Conservation (phyloP, 148 eudicot genomes). For the Arbutus unedo region DNA sequence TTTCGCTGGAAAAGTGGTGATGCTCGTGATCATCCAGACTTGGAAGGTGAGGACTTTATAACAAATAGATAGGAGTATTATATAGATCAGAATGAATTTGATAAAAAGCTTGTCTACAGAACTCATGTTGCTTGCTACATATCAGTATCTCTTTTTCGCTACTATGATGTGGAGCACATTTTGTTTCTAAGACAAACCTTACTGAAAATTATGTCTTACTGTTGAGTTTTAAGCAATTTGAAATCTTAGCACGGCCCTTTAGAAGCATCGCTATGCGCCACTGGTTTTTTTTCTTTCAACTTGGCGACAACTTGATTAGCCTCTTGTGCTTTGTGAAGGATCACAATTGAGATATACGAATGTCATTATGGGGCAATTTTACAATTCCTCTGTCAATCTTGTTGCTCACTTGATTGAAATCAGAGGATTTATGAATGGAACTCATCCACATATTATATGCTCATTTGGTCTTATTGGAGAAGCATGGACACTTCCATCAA, state of each 20-base stretch:
- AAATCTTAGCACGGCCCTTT: background rate
- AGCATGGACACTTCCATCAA: background rate
- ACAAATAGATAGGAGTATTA: background rate
- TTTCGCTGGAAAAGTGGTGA: slow-evolving; percentile 21
- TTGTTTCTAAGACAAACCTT: background rate
- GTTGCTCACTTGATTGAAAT: background rate
- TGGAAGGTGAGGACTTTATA: slow-evolving; percentile 38
- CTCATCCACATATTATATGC: background rate
- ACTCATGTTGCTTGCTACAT: background rate
- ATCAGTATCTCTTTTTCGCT: background rate
- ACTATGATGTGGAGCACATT: background rate
- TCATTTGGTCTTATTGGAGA: background rate
- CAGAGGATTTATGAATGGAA: background rate
- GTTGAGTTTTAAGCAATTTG: background rate
- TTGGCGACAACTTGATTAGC: background rate
- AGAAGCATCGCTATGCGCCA: background rate
- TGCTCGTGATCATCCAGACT: slow-evolving; percentile 23
- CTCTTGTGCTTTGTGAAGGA: background rate
- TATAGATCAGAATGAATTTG: background rate
- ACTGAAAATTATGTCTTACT: background rate
- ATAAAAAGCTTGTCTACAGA: background rate
- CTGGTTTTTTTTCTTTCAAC: background rate
- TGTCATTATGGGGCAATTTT: background rate
- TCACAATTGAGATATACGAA: background rate
- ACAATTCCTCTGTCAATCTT: background rate